These are phyloP conservation scores for Selaginella moellendorffii DNA, from an alignment of 75 land plant genomes.

Conservation along the genomic window DNA sequence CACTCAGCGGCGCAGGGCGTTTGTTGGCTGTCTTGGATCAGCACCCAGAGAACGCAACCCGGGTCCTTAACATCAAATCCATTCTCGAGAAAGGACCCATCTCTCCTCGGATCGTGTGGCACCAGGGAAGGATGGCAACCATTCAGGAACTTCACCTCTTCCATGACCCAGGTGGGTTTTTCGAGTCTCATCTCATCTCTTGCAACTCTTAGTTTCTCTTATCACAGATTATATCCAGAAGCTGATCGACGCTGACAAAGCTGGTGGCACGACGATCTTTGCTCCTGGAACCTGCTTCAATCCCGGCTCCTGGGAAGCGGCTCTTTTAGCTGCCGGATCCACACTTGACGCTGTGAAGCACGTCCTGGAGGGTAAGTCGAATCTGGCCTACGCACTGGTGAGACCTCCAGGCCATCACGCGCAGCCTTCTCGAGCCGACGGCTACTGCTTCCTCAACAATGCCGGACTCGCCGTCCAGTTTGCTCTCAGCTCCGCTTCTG, in stretches of 20 bases:
- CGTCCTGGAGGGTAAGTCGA: constrained; percentile 51
- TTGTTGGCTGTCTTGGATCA: constrained; percentile 67
- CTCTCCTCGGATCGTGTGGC: constrained; percentile 53
- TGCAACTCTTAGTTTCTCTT: not conserved
- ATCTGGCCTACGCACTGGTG: constrained; percentile 66
- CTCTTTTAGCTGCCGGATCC: constrained; percentile 83
- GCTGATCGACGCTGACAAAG: constrained; percentile 47
- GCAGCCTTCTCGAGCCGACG: constrained; percentile 80
- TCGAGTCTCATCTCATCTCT: not conserved
- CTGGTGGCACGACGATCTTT: constrained; percentile 35
- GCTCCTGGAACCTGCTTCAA: constrained; percentile 54
- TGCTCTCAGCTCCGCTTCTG: constrained; percentile 32
- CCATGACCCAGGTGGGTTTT: constrained; percentile 43
- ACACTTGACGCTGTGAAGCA: constrained; percentile 61
- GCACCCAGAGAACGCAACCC: constrained; percentile 75
- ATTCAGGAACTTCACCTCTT: constrained; percentile 43
- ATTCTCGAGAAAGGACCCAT: constrained; percentile 67
- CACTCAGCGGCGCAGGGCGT: constrained; percentile 43
- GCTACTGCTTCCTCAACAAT: constrained; percentile 87
- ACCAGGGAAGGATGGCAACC: constrained; percentile 41
- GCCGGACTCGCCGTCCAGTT: constrained; percentile 73
- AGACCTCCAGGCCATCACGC: constrained; percentile 96
- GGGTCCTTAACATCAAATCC: constrained; percentile 67
- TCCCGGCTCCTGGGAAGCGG: constrained; percentile 76
- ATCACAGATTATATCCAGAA: constrained; percentile 54